Base-by-base conservation (phyloP, 75 land plant genomes). In the Pinus albicaulis region DNA sequence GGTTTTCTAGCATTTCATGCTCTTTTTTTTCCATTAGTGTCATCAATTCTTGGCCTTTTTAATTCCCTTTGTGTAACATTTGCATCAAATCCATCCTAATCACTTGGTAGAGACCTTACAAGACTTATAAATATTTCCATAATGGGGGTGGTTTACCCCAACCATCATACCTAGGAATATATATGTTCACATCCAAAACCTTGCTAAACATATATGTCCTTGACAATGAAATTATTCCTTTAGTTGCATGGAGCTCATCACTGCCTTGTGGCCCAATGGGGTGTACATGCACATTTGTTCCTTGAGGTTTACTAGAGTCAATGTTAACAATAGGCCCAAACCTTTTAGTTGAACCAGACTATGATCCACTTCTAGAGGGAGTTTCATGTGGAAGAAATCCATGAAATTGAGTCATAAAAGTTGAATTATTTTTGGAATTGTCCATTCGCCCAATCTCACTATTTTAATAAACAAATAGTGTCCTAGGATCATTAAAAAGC, bases 401-500 rank as follows among this genome's bases (percentile, higher is more conserved):
- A 38, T 78, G 41, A 41, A 80, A 62, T 7, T 77, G 79, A 13
- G 79, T 82, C 57, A 65, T 78, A 4, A 41, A 44, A 22, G 81
- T 85, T 28, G 76, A 70, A 78, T 61, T 59, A 38, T 72, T 65
- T 26, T 52, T 59, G 25, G 82, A 23, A 55, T 36, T 62, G 20
- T 86, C 83, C 74, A 76, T 82, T 20, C 89, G 87, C 28, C 77
- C 88, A 22, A 80, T 56, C 11, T 86, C 99, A 81, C 90, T 92
- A 73, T 77, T 87, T 20, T 98, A 94, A 72, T 79, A 96, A 74
- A 86, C 76, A 31, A 97, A 92, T 38, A 82, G 83, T 11, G 94
- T 90, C 61, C 95, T 85, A 20, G 92, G 93, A 80, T 93, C 99
- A 89, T 92, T 92, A 69, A 97, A 89, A 44, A 94, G 87, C 92